Evolutionary conservation across 306 rosid genomes (phyloP), one percentile per base, ranked within the genome.

Genomic region (Vigna radiata): DNA sequence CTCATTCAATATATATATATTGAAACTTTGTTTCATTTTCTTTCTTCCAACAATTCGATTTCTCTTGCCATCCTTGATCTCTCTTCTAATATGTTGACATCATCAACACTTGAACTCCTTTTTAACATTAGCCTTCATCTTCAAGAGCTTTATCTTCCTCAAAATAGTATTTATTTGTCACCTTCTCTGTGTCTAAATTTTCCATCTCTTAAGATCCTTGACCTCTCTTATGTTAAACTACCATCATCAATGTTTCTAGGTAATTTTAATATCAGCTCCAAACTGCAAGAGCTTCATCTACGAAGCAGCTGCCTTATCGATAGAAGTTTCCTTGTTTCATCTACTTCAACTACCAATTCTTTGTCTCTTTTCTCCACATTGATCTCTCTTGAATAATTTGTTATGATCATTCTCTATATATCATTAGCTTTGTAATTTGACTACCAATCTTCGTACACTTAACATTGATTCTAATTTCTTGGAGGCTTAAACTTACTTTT

Each of bases 401-500:
- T 15, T 76, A 10, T 63, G 29, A 14, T 49, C 64, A 13, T 63
- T 8, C 0, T 2, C n/a, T 25, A 14, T 75, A 41, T 76, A 49
- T 18, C 23, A 19, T 0, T 33, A 72, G 79, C 37, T 63, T 13
- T 49, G 21, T 5, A 76, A 49, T 16, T 63, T 63, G n/a, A 33
- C 72, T 19, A n/a, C 79, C 72, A 75, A 75, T 62, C 62, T 75
- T 13, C 36, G 7, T 21, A 3, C 0, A 1, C 79, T 75, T 11
- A 0, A 2, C 7, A 63, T 75, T 36, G 0, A 0, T 8, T 0
- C 3, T 2, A 76, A 76, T 39, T 37, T 36, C 17, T 13, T 13
- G 50, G 64, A 36, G 21, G 21, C 21, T 19, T 19, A 19, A 19
- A 19, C 21, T 0, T 1, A 19, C 21, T 19, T 19, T 19, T 19